Evolutionary conservation across 306 rosid species (phyloP), one percentile per base, ranked within the genome.

Genomic region (Cucurbita ficifolia): DNA sequence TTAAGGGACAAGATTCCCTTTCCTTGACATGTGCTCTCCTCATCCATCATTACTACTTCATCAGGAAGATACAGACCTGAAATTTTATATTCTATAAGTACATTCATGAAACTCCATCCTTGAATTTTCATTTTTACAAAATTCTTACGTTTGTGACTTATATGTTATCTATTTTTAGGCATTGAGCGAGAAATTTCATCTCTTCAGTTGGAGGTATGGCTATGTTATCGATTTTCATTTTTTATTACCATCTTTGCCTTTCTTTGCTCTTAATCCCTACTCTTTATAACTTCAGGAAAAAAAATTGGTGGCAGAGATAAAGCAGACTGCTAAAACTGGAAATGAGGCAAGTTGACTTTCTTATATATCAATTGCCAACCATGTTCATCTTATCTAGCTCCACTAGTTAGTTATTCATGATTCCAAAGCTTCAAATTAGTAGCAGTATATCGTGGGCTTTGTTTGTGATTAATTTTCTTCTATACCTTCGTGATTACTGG

Each of bases 291-390:
- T 84, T 78, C 83, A 93, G 98, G 98, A 93, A 83, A 93, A 78
- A 78, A 93, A 87, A 69, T 83, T 93, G 80, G 97, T 93, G 79
- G 98, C 98, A 8, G 98, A 93, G 81, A 93, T 90, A 71, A 93
- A 93, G 81, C 84, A 87, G 74, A 75, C 79, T 21, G 98, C 98
- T 24, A 93, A 93, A 87, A 93, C 94, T 1, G 97, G 98, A 78
- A 93, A 93, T 77, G 98, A 93, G 92, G 98, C 73, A 82, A 79
- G 79, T 77, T 76, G 45, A 10, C 29, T 71, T 56, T 52, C 73
- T 74, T 36, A 58, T 50, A 52, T 57, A 39, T 21, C 33, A 29
- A 29, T 29, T 46, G 39, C 21, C 7, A 33, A 68, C 18, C 35
- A 19, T 68, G 12, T 46, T 43, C 21, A 46, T 42, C n/a, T 68